phyloP scores from a whole-genome alignment of 495 filamentous ascomycete species.

The Penicillium paradoxum region DNA sequence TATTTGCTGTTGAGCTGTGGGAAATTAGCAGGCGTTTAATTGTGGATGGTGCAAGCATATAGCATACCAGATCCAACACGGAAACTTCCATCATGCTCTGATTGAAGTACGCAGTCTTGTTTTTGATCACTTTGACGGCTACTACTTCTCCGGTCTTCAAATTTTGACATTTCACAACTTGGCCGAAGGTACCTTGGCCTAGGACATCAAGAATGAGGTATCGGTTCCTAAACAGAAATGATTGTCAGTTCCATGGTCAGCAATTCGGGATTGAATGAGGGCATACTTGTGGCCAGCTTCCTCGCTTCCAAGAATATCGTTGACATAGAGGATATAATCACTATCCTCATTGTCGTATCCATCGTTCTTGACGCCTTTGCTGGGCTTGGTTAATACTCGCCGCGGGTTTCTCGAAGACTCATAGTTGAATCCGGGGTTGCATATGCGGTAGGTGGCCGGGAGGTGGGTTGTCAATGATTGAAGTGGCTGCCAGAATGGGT shows the following conservation, averaged over 20 bases:
- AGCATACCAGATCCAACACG: constrained; percentile 83
- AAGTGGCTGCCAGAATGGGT: constrained; percentile 60
- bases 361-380: constrained; percentile 98
- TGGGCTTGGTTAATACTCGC: constrained; percentile 96
- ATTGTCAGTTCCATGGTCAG: constrained; percentile 13
- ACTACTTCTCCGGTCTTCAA: constrained; percentile 97
- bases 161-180: constrained; percentile 99
- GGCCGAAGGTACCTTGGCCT: constrained; percentile 98
- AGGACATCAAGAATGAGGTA: constrained; percentile 98
- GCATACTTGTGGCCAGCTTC: constrained; percentile 93
- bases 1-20: constrained; percentile 90
- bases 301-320: constrained; percentile 96
- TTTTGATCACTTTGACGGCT: constrained; percentile 99
- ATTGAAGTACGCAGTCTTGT: constrained; percentile 98
- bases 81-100: constrained; percentile 99
- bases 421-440: constrained; percentile 97
- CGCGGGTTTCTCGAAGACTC: constrained; percentile 98
- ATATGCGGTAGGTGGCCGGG: constrained; percentile 94
- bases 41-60: neutral
- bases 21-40: neutral
- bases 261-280: neutral
- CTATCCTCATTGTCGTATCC: constrained; percentile 99
- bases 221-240: constrained; percentile 63
- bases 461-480: constrained; percentile 94
- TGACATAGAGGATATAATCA: constrained; percentile 98